These are phyloP conservation scores for Corchorus olitorius DNA, from an alignment of 345 rosid species.

Conservation along the genomic window DNA sequence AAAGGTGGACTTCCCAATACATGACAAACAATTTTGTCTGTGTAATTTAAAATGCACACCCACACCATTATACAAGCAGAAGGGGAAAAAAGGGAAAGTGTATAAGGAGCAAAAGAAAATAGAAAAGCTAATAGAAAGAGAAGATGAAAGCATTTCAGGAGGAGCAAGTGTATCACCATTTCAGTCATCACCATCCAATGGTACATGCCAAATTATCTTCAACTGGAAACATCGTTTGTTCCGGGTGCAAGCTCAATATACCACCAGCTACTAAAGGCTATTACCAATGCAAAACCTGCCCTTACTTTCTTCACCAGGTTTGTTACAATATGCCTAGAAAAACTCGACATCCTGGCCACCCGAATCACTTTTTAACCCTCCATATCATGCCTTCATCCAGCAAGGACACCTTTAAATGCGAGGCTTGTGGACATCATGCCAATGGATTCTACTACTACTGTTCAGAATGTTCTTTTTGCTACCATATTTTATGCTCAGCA, in stretches of 20 bases:
- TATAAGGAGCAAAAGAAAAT: background rate
- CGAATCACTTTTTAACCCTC: slow-evolving; percentile 36
- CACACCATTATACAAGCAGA: background rate
- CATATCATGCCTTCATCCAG: slow-evolving; percentile 24
- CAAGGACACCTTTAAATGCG: slow-evolving; percentile 29
- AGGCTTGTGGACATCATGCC: slow-evolving; percentile 41
- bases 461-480: slow-evolving; percentile 31
- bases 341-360: slow-evolving; percentile 46
- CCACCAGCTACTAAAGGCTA: slow-evolving; percentile 36
- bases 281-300: slow-evolving; percentile 47
- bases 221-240: too few relatives aligned
- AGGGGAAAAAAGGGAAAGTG: background rate
- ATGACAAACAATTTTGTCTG: background rate
- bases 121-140: background rate
- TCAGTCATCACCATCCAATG: slow-evolving; percentile 46
- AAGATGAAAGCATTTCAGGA: slow-evolving; percentile 9
- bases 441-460: slow-evolving; percentile 51
- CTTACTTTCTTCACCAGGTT: slow-evolving; percentile 38
- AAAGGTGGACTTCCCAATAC: too few relatives aligned
- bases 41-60: background rate
- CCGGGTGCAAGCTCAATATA: slow-evolving; percentile 35
- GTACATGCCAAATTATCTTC: too few relatives aligned
- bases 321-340: slow-evolving; percentile 48
- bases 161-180: slow-evolving; percentile 31
- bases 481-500: slow-evolving; percentile 47